phyloP scores from a whole-genome alignment of 768 basidiomycete genomes.

The Collybiopsis luxurians region DNA sequence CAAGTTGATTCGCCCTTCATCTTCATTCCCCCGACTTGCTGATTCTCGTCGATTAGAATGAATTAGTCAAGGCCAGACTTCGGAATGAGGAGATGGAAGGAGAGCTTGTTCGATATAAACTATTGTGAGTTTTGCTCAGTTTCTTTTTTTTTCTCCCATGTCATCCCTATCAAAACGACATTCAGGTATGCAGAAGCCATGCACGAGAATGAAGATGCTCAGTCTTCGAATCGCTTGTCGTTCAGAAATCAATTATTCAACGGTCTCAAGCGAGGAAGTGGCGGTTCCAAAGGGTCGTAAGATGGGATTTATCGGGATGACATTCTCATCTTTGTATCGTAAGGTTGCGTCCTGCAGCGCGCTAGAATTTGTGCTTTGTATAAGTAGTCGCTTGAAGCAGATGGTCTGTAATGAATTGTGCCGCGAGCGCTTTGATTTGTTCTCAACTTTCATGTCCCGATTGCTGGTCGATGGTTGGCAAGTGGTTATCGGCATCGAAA shows the following conservation, averaged over 20 bases:
- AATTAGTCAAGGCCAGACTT: constrained; percentile 85
- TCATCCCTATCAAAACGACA: too few relatives aligned
- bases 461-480: constrained; percentile 58
- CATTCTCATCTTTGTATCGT: too few relatives aligned
- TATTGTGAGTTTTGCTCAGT: constrained; percentile 58
- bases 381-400: too few relatives aligned
- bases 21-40: background rate
- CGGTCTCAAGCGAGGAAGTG: constrained; percentile 6
- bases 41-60: too few relatives aligned
- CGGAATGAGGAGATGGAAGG: constrained; percentile 92
- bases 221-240: constrained; percentile 63
- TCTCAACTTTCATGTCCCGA: constrained; percentile 10
- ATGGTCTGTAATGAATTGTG: too few relatives aligned
- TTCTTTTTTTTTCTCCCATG: background rate
- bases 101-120: constrained; percentile 92
- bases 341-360: too few relatives aligned
- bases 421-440: background rate
- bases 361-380: too few relatives aligned
- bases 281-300: constrained; percentile 1
- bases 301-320: background rate
- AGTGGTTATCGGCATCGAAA: constrained; percentile 90
- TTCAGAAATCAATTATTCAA: constrained; percentile 15
- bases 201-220: constrained; percentile 72
- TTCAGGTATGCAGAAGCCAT: constrained; percentile 68
- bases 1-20: constrained; percentile 26